Base-by-base conservation (phyloP, 2,329 filamentous ascomycete genomes). In the Coniochaeta sp. region DNA sequence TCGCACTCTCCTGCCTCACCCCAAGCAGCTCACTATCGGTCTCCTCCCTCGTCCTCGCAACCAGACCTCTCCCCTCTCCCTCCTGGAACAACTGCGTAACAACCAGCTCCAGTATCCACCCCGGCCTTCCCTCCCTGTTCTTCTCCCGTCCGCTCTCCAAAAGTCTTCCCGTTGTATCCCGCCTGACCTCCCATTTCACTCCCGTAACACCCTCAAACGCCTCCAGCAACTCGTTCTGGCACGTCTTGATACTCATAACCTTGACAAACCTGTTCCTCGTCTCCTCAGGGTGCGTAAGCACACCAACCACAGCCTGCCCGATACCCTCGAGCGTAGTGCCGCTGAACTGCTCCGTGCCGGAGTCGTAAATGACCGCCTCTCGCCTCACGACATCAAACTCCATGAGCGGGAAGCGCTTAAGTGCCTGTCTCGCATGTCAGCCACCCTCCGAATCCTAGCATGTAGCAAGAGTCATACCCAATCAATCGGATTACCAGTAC, bases 261-360 rank as follows among this genome's bases (percentile, higher is more conserved):
- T 74, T 76, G 2, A 86, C 72, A 2, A 68, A 60, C 4, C 76
- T 72, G 67, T 87, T 85, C 68, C 77, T 77, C 0, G 83, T 86
- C 67, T 81, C 77, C 2, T 79, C 76, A 0, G 75, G 77, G 58
- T 84, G 73, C 8, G 67, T 66, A 61, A 86, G 68, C 1, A 84
- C 71, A 0, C 77, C 79, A 0, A 78, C 76, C 0, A 86, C 73
- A 1, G 76, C 79, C 24, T 77, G 71, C 0, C 70, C 82, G 17
- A 86, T 67, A 1, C 74, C 74, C 0, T 67, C 63, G 0, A 86
- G 72, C 0, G 75, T 81, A 0, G 83, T 82, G 11, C 75, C 60
- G 57, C 75, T 80, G 68, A 85, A 80, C 8, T 69, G 62, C 2
- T 64, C 62, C 34, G 84, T 73, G 0, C 85, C 84, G 1, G 77